Conservation (phyloP, 2,329 filamentous ascomycete genomes). For the Fusarium anguioides region DNA sequence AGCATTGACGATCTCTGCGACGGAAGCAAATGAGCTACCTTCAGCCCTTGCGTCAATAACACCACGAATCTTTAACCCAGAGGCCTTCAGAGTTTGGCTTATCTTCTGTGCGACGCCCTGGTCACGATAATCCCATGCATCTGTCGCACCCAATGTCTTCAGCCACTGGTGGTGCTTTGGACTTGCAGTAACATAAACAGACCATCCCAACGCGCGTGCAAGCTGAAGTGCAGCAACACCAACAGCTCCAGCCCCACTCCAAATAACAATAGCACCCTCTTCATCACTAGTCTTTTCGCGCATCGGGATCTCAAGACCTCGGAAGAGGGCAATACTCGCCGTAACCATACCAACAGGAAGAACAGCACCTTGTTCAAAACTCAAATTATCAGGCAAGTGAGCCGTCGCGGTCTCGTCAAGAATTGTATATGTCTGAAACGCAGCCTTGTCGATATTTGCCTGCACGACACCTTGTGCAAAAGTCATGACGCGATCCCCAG, state of each 20-base stretch:
- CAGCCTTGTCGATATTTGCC: conserved; percentile 44
- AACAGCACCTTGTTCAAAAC: conserved; percentile 42
- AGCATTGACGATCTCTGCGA: rapidly evolving
- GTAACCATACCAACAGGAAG: conserved; percentile 5
- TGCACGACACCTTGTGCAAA: conserved; percentile 51
- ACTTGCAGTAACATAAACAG: conserved; percentile 25
- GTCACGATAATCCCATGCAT: background rate
- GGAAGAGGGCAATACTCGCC: background rate
- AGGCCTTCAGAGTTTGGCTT: rapidly evolving
- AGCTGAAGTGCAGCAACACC: conserved; percentile 28
- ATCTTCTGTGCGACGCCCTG: background rate
- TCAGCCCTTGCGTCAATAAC: background rate
- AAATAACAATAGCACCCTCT: conserved; percentile 41
- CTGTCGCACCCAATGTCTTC: background rate
- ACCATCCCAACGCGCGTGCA: conserved; percentile 17
- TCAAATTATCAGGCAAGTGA: background rate
- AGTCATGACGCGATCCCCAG: conserved; percentile 18
- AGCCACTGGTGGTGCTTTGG: conserved; percentile 21
- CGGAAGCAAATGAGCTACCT: background rate
- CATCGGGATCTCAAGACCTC: conserved; percentile 8
- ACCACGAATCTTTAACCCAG: background rate
- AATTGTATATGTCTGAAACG: conserved; percentile 53
- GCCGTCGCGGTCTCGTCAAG: background rate
- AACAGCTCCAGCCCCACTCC: conserved; percentile 49
- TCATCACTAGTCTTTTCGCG: conserved; percentile 36